These are phyloP conservation scores for Corymbia maculata DNA, from an alignment of 345 rosid genomes.

Conservation along the genomic window DNA sequence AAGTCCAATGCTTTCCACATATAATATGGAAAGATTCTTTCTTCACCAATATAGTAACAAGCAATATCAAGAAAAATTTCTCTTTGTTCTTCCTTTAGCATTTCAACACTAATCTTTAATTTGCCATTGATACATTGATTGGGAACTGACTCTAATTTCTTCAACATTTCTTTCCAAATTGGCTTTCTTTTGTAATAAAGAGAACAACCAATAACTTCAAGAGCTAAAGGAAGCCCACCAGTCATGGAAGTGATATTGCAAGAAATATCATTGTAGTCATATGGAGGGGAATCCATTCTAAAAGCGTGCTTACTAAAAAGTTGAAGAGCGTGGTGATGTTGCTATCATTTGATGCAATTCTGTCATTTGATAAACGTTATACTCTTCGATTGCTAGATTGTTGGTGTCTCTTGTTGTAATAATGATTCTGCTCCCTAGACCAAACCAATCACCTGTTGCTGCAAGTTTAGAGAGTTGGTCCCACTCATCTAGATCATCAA, in stretches of 20 bases:
- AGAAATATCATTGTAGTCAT: not conserved
- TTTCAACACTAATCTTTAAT: not conserved
- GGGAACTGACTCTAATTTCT: not conserved
- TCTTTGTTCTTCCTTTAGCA: not conserved
- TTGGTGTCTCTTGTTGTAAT: not conserved
- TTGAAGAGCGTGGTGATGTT: not conserved
- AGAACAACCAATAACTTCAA: not conserved
- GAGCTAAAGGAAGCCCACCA: not conserved
- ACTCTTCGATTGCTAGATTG: not conserved
- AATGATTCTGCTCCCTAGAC: rapidly evolving
- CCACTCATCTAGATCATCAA: not conserved
- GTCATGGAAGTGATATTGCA: rapidly evolving
- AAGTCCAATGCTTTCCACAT: not conserved
- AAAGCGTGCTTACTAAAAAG: not conserved
- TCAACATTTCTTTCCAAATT: not conserved
- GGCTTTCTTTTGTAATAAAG: not conserved
- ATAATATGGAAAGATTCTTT: not conserved
- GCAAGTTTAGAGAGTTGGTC: not conserved
- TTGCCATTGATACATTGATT: rapidly evolving
- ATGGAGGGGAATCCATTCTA: not conserved
- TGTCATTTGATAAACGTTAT: not conserved
- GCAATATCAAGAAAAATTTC: not conserved
- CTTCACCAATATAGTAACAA: not conserved
- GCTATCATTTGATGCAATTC: not conserved
- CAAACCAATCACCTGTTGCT: not conserved